These are phyloP conservation scores for Thermoascus crustaceus DNA, from an alignment of 2,329 filamentous ascomycete species.

Conservation along the genomic window DNA sequence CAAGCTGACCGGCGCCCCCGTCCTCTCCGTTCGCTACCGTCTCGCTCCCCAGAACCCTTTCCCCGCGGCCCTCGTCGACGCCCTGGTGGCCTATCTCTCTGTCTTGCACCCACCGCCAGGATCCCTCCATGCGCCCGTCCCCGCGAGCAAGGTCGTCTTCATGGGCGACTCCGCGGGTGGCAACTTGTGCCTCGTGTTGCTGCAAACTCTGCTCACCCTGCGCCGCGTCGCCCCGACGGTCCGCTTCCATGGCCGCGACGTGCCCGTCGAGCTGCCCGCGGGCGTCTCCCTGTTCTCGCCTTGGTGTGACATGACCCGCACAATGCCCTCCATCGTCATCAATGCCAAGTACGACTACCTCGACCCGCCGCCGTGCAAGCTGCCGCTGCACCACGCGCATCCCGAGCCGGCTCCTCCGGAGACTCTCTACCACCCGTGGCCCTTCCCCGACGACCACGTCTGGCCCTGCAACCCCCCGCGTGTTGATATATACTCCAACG, in stretches of 20 bases:
- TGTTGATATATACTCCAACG: constrained; percentile 35
- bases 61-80: constrained; percentile 39
- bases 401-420: constrained; percentile 13
- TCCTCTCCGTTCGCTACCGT: constrained; percentile 39
- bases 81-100: constrained; percentile 40
- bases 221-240: constrained; percentile 26
- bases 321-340: constrained; percentile 31
- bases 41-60: constrained; percentile 42
- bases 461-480: constrained; percentile 37
- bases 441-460: constrained; percentile 25
- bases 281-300: constrained; percentile 33
- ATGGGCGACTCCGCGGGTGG: constrained; percentile 41
- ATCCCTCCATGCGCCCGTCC: constrained; percentile 34
- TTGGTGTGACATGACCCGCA: constrained; percentile 36
- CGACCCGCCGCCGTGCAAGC: constrained; percentile 16
- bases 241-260: constrained; percentile 32
- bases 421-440: constrained; percentile 16
- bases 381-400: background rate
- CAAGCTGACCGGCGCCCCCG: constrained; percentile 31
- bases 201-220: constrained; percentile 37
- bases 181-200: constrained; percentile 32
- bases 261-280: constrained; percentile 34
- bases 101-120: constrained; percentile 38
- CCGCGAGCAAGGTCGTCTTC: constrained; percentile 37
- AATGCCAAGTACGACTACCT: constrained; percentile 37